These are phyloP conservation scores for Hagleromyces aurorensis DNA, from an alignment of 805 yeast species.

Conservation along the genomic window DNA sequence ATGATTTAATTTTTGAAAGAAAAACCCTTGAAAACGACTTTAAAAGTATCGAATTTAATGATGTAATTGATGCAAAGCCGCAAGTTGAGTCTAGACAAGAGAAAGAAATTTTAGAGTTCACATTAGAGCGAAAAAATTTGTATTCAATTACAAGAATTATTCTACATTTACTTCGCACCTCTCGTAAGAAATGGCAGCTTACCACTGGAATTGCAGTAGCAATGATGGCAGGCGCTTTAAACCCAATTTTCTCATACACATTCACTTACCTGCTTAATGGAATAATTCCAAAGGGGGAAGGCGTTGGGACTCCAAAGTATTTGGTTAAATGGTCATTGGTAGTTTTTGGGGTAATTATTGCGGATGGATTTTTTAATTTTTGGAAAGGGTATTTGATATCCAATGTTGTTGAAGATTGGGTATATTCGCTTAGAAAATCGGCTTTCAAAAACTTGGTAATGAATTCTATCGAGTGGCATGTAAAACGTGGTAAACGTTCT, in stretches of 20 bases:
- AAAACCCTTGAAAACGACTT: no score
- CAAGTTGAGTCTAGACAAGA: no score
- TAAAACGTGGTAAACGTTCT: constrained; percentile 32
- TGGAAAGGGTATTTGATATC: constrained; percentile 43
- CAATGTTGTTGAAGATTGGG: constrained; percentile 62
- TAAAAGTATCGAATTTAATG: no score
- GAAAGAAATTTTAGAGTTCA: no score
- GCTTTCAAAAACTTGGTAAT: constrained; percentile 42
- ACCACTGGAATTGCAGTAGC: constrained; percentile 47
- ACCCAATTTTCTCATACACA: constrained; percentile 73
- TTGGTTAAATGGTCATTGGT: constrained; percentile 59
- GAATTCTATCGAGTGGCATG: constrained; percentile 51
- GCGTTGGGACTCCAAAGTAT: constrained; percentile 27
- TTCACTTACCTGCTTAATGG: constrained; percentile 63
- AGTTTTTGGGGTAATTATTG: constrained; percentile 52
- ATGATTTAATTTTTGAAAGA: no score
- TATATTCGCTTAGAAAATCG: constrained; percentile 41
- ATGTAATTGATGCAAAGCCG: no score
- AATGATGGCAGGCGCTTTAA: constrained; percentile 50
- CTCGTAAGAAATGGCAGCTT: constrained; percentile 25
- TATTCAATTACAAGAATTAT: constrained; percentile 27
- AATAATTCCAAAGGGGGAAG: constrained; percentile 41
- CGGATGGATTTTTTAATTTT: constrained; percentile 54
- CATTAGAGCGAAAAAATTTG: no score
- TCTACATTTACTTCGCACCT: constrained; percentile 24